phyloP scores from a whole-genome alignment of 2,329 filamentous ascomycete genomes.

The Aureobasidium sp. region DNA sequence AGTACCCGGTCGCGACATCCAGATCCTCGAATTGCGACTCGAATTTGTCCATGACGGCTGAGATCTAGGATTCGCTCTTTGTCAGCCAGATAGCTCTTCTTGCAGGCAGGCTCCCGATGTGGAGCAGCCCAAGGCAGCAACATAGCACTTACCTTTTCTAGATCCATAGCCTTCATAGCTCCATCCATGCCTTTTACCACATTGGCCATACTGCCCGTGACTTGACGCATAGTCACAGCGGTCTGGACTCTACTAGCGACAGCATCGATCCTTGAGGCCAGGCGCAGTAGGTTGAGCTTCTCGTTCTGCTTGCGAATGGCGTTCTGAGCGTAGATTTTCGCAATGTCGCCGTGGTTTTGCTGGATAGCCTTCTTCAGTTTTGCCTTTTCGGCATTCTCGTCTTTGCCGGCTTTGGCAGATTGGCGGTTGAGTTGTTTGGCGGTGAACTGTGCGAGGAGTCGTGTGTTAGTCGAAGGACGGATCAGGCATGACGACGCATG shows the following conservation, averaged over 20 bases:
- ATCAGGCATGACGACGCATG: neutral
- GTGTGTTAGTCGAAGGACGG: constrained; percentile 22
- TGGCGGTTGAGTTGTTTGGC: constrained; percentile 57
- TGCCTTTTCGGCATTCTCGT: constrained; percentile 54
- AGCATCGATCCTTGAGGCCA: constrained; percentile 54
- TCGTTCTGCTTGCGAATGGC: constrained; percentile 58
- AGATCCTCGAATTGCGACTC: constrained; percentile 51
- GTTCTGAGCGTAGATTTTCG: constrained; percentile 57
- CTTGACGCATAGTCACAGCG: constrained; percentile 55
- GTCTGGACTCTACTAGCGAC: constrained; percentile 44
- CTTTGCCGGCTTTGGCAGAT: constrained; percentile 54
- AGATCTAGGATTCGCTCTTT: constrained; percentile 42
- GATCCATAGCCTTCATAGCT: constrained; percentile 58
- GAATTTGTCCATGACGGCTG: constrained; percentile 60
- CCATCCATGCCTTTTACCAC: constrained; percentile 56
- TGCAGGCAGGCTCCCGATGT: too few relatives aligned
- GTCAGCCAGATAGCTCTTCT: neutral
- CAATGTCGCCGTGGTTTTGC: constrained; percentile 53
- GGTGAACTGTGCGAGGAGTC: constrained; percentile 44
- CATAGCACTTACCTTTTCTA: constrained; percentile 46
- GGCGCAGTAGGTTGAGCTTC: constrained; percentile 51
- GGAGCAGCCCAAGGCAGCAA: neutral
- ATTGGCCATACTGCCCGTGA: constrained; percentile 56
- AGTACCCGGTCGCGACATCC: constrained; percentile 56
- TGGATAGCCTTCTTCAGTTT: constrained; percentile 59